Base-by-base conservation (phyloP, 768 basidiomycete species). In the Pisolithus marmoratus region DNA sequence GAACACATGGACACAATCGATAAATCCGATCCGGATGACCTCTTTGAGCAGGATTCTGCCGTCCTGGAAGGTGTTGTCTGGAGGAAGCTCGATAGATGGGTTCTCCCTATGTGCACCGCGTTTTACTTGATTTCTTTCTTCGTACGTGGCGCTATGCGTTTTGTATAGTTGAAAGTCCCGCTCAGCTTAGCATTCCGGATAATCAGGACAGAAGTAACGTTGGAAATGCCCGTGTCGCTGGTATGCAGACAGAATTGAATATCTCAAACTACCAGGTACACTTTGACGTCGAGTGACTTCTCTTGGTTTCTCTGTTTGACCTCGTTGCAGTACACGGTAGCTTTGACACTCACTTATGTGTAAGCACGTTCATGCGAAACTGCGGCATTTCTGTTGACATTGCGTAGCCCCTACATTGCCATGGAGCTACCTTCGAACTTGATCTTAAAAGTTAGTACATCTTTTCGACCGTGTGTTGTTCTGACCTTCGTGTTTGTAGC, bases 351-450 rank as follows among this genome's bases (percentile, higher is more conserved):
- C 11, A 63, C 64, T 12, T 63, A 62, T 49, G 51, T 63, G 59
- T 65, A 46, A 34, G 64, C 56, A 2, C 9, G 1, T 22, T 4
- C 17, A 41, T 26, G 23, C 36, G 22, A 12, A 14, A 31, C 19
- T 19, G 14, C 6, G 14, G 15, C 2, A 12, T 29, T 31, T 15
- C 46, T 15, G n/a, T 29, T 57, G 46, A 64, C 15, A 37, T 44
- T 11, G 12, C n/a, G 5, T 17, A 69, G 68, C 15, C 80, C 81
- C 0, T 84, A 83, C 48, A 81, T 83, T 49, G 62, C 67, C 5
- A 76, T 80, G 7, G 83, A 85, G 55, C 65, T 85, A 17, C 83
- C 83, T 7, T 80, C 82, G 1, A 84, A 83, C 60, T 63, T 84
- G 29, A 56, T 82, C 26, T 72, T 84, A 26, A 82, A 81, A 60